phyloP scores from a whole-genome alignment of 1,139 yeast species.

The Blastobotrys elegans region DNA sequence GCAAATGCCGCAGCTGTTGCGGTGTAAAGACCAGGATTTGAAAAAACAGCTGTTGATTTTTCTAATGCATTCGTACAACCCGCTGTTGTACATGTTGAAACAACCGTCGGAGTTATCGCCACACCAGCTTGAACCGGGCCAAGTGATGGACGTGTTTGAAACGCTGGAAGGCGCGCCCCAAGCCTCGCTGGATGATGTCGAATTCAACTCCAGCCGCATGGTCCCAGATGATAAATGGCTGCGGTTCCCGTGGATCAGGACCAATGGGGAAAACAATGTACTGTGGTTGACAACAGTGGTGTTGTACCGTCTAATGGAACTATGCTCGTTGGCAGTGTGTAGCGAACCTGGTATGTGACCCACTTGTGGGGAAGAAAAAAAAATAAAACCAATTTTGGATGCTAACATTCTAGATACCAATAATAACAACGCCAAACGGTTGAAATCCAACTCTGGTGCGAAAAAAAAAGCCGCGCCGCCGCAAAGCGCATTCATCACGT shows the following conservation, averaged over 20 bases:
- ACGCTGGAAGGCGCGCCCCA: neutral
- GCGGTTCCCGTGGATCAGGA: neutral
- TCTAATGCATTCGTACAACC: conserved; percentile 4
- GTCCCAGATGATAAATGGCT: neutral
- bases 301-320: neutral
- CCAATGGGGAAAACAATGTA: neutral
- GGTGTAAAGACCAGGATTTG: conserved; percentile 4
- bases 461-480: neutral
- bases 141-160: neutral
- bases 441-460: neutral
- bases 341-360: neutral
- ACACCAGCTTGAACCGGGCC: neutral
- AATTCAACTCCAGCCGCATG: neutral
- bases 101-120: neutral
- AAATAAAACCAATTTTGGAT: neutral
- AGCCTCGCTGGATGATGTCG: conserved; percentile 3
- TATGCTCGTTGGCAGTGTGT: neutral
- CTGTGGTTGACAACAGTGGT: neutral
- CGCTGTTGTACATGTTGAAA: neutral
- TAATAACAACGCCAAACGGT: neutral
- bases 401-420: too few relatives aligned
- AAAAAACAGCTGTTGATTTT: conserved; percentile 9
- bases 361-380: neutral
- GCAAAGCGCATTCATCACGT: neutral
- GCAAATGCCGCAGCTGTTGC: conserved; percentile 1